A percentile compares a stretch with the other conserved stretches of the same genome.
These are phyloP conservation scores for Suillus clintonianus DNA, from an alignment of 768 basidiomycete genomes.

Conservation along the genomic window DNA sequence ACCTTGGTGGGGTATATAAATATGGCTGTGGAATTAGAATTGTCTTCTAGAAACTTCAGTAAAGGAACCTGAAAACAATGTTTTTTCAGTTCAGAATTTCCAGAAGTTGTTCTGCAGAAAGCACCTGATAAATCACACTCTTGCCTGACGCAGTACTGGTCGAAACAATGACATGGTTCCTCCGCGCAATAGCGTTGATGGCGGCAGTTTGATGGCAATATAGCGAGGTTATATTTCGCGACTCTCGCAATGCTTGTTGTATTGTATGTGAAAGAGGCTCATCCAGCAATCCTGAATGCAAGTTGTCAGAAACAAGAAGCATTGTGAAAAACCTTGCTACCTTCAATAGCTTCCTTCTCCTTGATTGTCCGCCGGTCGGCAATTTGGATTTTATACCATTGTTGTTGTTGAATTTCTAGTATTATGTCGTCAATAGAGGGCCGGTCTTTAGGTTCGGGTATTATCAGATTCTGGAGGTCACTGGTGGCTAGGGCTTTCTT, in stretches of 20 bases:
- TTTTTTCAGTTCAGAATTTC: background rate
- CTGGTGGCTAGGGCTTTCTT: background rate
- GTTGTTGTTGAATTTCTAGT: slow-evolving; percentile 53
- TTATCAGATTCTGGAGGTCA: slow-evolving; percentile 6
- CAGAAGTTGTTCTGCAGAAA: background rate
- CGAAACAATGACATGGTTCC: slow-evolving; percentile 80
- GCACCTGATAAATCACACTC: slow-evolving; percentile 83
- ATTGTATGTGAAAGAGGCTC: slow-evolving; percentile 61
- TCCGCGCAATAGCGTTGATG: slow-evolving; percentile 58
- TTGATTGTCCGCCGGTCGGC: slow-evolving; percentile 53
- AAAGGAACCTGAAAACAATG: slow-evolving; percentile 59
- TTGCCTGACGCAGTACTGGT: slow-evolving; percentile 91
- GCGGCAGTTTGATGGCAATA: slow-evolving; percentile 76
- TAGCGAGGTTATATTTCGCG: slow-evolving; percentile 62
- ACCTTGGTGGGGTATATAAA: slow-evolving; percentile 92
- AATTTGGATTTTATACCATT: slow-evolving; percentile 76
- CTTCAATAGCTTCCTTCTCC: slow-evolving; percentile 52
- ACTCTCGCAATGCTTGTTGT: slow-evolving; percentile 50
- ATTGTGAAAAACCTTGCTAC: slow-evolving; percentile 30
- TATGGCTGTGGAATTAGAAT: slow-evolving; percentile 65
- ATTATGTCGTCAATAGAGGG: slow-evolving; percentile 61
- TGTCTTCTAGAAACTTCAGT: slow-evolving; percentile 62
- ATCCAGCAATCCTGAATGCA: slow-evolving; percentile 45
- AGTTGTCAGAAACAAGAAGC: background rate
- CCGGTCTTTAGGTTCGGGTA: slow-evolving; percentile 51